phyloP scores from a whole-genome alignment of 1,284 basidiomycete genomes.

The Trichosporon coremiiforme region DNA sequence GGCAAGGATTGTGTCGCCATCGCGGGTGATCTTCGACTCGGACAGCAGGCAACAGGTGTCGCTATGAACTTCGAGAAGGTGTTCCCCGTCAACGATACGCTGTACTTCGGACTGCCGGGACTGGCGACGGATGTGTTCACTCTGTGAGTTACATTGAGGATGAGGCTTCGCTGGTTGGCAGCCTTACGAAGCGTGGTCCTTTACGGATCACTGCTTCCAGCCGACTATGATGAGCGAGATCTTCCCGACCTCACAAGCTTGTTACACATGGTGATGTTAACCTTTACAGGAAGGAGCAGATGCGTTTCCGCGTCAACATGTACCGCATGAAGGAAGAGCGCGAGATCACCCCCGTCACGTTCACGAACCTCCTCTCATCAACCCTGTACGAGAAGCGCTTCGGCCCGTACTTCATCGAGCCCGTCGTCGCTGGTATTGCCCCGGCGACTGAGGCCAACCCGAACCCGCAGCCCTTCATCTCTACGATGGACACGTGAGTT shows the following conservation, averaged over 20 bases:
- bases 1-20: slow-evolving; percentile 99
- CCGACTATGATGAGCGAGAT: no score
- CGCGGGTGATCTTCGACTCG: slow-evolving; percentile 88
- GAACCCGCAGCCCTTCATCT: slow-evolving; percentile 87
- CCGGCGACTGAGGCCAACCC: slow-evolving; percentile 64
- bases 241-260: no score
- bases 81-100: slow-evolving; percentile 89
- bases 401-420: slow-evolving; percentile 96
- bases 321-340: slow-evolving; percentile 99
- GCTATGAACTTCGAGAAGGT: slow-evolving; percentile 70
- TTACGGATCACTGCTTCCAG: not conserved
- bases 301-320: slow-evolving; percentile 96
- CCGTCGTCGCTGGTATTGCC: slow-evolving; percentile 88
- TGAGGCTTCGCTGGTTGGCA: not conserved
- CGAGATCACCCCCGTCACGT: slow-evolving; percentile 93
- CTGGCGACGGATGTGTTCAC: slow-evolving; percentile 92
- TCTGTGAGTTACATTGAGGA: slow-evolving; percentile 63
- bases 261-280: not conserved
- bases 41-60: slow-evolving; percentile 84
- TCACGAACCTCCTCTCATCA: slow-evolving; percentile 92
- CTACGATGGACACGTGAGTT: slow-evolving; percentile 77
- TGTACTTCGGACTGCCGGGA: slow-evolving; percentile 90
- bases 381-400: slow-evolving; percentile 98
- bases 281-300: slow-evolving; percentile 71
- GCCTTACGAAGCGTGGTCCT: no score